Conservation (phyloP, 2,329 filamentous ascomycete genomes). For the Verticillium albo-atrum region DNA sequence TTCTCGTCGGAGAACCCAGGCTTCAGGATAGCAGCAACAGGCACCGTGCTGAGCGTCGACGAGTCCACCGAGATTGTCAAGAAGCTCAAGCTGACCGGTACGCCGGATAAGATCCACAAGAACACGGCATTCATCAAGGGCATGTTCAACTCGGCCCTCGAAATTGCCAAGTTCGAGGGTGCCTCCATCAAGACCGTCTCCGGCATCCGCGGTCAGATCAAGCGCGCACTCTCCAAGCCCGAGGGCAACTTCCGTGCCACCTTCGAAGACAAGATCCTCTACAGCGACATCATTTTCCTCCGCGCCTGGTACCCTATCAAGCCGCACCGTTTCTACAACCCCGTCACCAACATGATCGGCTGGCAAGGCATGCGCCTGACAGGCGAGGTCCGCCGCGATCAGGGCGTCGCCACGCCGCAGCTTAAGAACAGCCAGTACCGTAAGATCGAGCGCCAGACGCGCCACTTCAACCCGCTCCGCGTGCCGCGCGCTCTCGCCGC, state of each 20-base stretch:
- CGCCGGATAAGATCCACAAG: constrained; percentile 97
- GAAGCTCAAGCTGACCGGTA: constrained; percentile 94
- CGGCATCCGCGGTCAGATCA: constrained; percentile 94
- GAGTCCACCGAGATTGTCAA: constrained; percentile 97
- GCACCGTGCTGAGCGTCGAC: constrained; percentile 89
- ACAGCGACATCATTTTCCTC: constrained; percentile 94
- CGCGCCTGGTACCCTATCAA: constrained; percentile 96
- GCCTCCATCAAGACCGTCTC: constrained; percentile 95
- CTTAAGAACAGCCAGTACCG: constrained; percentile 84
- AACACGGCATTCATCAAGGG: constrained; percentile 98
- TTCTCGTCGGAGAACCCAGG: constrained; percentile 80
- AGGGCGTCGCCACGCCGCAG: constrained; percentile 71
- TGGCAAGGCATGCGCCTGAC: constrained; percentile 95
- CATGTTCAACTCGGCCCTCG: constrained; percentile 91
- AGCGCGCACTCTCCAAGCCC: constrained; percentile 86
- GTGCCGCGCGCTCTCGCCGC: constrained; percentile 79
- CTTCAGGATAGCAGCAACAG: constrained; percentile 91
- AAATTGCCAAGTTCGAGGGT: constrained; percentile 98
- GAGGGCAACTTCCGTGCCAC: constrained; percentile 96
- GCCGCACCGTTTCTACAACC: constrained; percentile 94
- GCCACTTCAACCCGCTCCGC: constrained; percentile 74
- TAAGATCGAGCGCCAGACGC: constrained; percentile 56
- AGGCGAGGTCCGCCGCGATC: constrained; percentile 77
- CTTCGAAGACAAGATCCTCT: constrained; percentile 97
- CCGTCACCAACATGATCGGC: constrained; percentile 86